A percentile compares a stretch with the other conserved stretches of the same genome.
phyloP scores from a whole-genome alignment of 805 yeast genomes.

The Lipomyces yamadae region DNA sequence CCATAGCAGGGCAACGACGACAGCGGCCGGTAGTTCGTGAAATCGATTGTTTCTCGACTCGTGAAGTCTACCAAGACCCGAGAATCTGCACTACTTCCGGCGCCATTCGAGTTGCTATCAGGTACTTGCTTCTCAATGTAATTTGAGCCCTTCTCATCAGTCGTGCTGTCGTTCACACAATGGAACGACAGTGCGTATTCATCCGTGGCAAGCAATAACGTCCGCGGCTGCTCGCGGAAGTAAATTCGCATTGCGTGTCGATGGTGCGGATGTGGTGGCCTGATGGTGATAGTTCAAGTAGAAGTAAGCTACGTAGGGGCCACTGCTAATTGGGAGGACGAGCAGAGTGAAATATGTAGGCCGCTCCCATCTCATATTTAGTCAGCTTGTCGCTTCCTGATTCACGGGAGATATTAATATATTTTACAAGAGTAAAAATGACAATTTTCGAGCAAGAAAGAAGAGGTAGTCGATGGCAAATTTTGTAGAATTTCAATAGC shows the following conservation, averaged over 20 bases:
- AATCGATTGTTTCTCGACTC: constrained; percentile 48
- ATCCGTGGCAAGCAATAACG: constrained; percentile 67
- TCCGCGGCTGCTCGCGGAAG: constrained; percentile 68
- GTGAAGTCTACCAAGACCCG: constrained; percentile 54
- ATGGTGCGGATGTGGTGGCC: neutral
- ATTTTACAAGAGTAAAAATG: no score
- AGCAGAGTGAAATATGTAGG: neutral
- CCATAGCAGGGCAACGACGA: constrained; percentile 52
- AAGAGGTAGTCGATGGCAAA: neutral
- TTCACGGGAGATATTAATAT: no score
- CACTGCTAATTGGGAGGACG: neutral
- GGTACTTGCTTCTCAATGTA: neutral
- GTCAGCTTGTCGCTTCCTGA: neutral
- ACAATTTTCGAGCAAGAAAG: neutral
- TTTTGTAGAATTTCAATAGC: neutral
- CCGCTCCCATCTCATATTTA: neutral
- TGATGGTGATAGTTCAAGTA: neutral
- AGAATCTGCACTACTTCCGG: constrained; percentile 10
- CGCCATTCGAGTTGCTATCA: neutral
- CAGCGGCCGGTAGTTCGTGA: constrained; percentile 48
- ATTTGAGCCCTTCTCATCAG: constrained; percentile 18
- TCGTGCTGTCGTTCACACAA: constrained; percentile 34
- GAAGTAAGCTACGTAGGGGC: no score
- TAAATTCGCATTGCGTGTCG: constrained; percentile 58
- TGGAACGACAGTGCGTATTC: constrained; percentile 63